Evolutionary conservation across 1,284 basidiomycete species (phyloP).

Genomic region (Trichosporon asahii): DNA sequence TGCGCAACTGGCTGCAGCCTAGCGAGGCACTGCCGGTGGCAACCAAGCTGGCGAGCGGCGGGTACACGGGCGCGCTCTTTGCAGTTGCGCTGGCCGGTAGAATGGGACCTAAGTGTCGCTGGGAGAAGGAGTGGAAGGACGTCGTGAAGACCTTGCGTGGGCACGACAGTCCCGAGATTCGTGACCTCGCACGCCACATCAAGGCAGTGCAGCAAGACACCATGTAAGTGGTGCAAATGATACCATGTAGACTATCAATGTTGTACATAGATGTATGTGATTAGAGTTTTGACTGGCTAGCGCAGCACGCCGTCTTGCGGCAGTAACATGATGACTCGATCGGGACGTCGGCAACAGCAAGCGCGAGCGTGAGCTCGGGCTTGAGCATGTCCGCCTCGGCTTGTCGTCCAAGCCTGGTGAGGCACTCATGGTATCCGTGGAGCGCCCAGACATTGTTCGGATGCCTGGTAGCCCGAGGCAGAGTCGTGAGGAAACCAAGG

Average conservation of each 20-base stretch:
- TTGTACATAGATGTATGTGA: neutral
- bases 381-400: slow-evolving; percentile 34
- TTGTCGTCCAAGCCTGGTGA: slow-evolving; percentile 31
- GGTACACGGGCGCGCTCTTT: neutral
- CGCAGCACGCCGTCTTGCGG: slow-evolving; percentile 15
- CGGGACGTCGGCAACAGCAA: slow-evolving; percentile 39
- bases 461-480: slow-evolving; percentile 41
- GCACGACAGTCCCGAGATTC: neutral
- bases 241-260: neutral
- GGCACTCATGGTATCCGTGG: slow-evolving; percentile 46
- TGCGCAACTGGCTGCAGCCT: neutral
- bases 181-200: neutral
- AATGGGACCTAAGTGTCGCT: neutral
- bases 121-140: neutral
- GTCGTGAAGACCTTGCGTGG: neutral
- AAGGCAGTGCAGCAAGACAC: neutral
- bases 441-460: slow-evolving; percentile 49
- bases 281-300: neutral
- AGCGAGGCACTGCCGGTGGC: neutral
- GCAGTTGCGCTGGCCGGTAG: neutral
- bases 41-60: neutral
- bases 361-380: slow-evolving; percentile 35
- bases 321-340: slow-evolving; percentile 42
- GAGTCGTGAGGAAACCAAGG: slow-evolving; percentile 34
- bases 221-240: neutral